Conservation (phyloP, 345 rosid genomes). For the Bretschneidera sinensis region DNA sequence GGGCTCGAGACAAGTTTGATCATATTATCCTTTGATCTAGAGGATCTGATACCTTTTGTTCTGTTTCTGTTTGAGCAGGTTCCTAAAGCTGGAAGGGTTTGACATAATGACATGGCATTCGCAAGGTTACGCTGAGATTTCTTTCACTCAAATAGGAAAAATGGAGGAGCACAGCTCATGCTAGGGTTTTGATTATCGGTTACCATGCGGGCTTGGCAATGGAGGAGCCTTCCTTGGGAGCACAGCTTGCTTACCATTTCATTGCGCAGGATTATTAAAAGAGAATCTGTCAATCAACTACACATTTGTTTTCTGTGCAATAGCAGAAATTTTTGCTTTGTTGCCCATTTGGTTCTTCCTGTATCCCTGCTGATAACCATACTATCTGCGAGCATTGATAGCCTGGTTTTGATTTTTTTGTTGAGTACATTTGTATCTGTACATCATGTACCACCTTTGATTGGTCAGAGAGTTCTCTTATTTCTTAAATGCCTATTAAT, state of each 20-base stretch:
- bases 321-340: slow-evolving; percentile 15
- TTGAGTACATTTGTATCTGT: slow-evolving; percentile 16
- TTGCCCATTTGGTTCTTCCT: neutral
- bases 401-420: slow-evolving; percentile 10
- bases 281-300: slow-evolving; percentile 15
- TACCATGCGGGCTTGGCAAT: neutral
- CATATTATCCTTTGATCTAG: too few relatives aligned
- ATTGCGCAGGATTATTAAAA: slow-evolving; percentile 4
- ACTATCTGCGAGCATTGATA: slow-evolving; percentile 8
- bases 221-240: neutral
- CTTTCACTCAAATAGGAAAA: slow-evolving; percentile 10
- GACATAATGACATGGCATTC: slow-evolving; percentile 12
- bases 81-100: slow-evolving; percentile 35
- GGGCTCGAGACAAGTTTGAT: too few relatives aligned
- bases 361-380: neutral
- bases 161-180: slow-evolving; percentile 12
- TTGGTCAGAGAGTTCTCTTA: neutral
- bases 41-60: slow-evolving; percentile 7
- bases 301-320: slow-evolving; percentile 14
- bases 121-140: slow-evolving; percentile 4
- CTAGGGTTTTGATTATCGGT: slow-evolving; percentile 1
- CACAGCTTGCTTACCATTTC: slow-evolving; percentile 10
- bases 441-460: too few relatives aligned
- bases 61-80: slow-evolving; percentile 36
- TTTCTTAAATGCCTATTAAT: too few relatives aligned